Base-by-base conservation (phyloP, 2,329 filamentous ascomycete species). In the Pleurostoma richardsiae region DNA sequence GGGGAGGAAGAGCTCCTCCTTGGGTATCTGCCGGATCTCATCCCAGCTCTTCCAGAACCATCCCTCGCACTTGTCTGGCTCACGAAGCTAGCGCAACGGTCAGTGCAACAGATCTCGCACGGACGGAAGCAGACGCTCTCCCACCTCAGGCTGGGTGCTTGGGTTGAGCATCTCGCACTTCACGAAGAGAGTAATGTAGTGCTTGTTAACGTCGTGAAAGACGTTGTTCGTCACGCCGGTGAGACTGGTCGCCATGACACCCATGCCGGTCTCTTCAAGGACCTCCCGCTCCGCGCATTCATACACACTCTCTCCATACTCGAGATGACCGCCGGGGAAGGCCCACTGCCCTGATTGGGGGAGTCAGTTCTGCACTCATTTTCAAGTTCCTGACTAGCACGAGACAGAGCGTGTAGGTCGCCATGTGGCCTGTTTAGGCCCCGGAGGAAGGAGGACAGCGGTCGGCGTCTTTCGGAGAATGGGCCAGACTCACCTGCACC, bases 151-250 rank as follows among this genome's bases (percentile, higher is more conserved):
- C 52, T 77, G 61, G 29, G 72, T 71, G 0, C 57, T 52, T 11
- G 72, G 66, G 29, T 80, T 72, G 0, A 66, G 58, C 54, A 79
- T 67, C 40, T 63, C 65, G 39, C 78, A 81, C 1, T 69, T 67
- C 51, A 89, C 77, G 54, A 88, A 90, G 3, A 90, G 62, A 0
- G 88, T 91, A 43, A 90, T 72, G 57, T 91, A 92, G 59, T 92
- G 87, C 62, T 83, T 88, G 0, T 64, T 65, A n/a, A 76, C 73
- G 0, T 59, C 57, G 2, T 64, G 57, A 59, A 90, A 87, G 1
- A 86, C 59, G 55, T 84, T 81, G 58, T 90, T 89, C 4, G 84
- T 89, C 0, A 80, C 75, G 0, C 76, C 79, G 1, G 84, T 53
- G 38, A 85, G 73, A 41, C 69, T 71, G 4, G 78, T 42, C 5